phyloP scores from a whole-genome alignment of 495 filamentous ascomycete species.

The Platismatia glauca region DNA sequence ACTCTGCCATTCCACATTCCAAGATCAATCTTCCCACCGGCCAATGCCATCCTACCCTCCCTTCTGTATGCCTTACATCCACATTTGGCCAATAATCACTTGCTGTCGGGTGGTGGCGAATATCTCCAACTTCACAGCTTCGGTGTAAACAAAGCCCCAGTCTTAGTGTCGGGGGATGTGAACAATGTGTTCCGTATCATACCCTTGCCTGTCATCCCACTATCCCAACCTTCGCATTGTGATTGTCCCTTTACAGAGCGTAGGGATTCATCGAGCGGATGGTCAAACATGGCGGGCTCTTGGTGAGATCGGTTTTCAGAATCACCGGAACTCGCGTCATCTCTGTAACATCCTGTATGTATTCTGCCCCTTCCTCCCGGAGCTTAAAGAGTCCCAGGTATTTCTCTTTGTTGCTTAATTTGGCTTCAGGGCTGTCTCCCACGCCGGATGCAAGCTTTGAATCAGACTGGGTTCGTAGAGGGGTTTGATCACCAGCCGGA shows the following conservation, averaged over 20 bases:
- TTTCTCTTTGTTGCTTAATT: conserved; percentile 89
- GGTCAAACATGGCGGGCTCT: conserved; percentile 98
- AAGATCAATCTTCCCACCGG: background rate
- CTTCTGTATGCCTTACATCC: background rate
- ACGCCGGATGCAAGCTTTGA: conserved; percentile 74
- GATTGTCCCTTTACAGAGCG: conserved; percentile 51
- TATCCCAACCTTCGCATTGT: background rate
- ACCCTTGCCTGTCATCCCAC: background rate
- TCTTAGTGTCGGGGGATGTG: background rate
- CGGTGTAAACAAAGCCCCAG: background rate
- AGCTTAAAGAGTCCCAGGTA: conserved; percentile 84
- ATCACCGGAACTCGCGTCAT: conserved; percentile 96
- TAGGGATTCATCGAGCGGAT: conserved; percentile 97
- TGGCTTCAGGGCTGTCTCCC: conserved; percentile 60
- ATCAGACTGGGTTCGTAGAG: conserved; percentile 86
- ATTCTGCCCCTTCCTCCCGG: conserved; percentile 85
- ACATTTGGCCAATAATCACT: background rate
- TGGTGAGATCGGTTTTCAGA: conserved; percentile 93
- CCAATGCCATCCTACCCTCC: background rate
- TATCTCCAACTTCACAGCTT: background rate
- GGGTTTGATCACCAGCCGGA: conserved; percentile 52
- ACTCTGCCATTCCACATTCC: background rate
- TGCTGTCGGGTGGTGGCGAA: background rate
- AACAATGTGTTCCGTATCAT: background rate
- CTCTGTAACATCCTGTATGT: conserved; percentile 96